Base-by-base conservation (phyloP, 2,329 filamentous ascomycete genomes). In the Metarhizium rileyi region DNA sequence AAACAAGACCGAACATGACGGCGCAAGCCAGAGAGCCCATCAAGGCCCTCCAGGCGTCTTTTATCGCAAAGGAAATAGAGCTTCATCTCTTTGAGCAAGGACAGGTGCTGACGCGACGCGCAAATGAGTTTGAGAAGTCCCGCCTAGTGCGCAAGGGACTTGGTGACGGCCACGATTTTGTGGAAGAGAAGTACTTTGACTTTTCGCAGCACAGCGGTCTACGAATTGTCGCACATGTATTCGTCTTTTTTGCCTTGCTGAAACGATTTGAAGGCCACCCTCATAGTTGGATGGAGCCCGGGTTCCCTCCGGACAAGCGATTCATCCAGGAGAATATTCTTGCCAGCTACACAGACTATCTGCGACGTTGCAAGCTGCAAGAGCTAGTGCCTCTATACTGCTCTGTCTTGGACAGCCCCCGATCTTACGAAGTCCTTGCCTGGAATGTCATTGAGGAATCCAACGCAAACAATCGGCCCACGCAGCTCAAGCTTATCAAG, bases 321-420 rank as follows among this genome's bases (percentile, higher is more conserved):
- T 69, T 72, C 47, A 75, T 75, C 16, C 77, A 83, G 55, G 86
- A 95, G 60, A 88, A 87, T 59, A 81, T 91, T 44, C 73, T 96
- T 47, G 81, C 86, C 1, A 83, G 81, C 4, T 97, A 97, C 63
- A 85, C 94, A 49, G 86, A 86, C 58, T 83, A 86, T 53, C 70
- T 98, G 35, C 81, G 87, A 41, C 75, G 85, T 44, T 79, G 80
- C 16, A 80, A 82, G 30, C 80, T 93, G 49, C 81, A 86, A 52
- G 84, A 91, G 54, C 70, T 93, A 40, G 86, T 95, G 49, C 90
- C 93, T 1, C 72, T 95, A 1, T 98, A 98, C 65, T 90, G 87
- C 54, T 89, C 89, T 8, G 84, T 88, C 58, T 73, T 98, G 12
- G 75, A 80, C 9, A 70, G 74, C 6, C 71, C 80, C 12, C 77